These are phyloP conservation scores for Beauveria scarabaeidicola DNA, from an alignment of 2,329 filamentous ascomycete species.

Conservation along the genomic window DNA sequence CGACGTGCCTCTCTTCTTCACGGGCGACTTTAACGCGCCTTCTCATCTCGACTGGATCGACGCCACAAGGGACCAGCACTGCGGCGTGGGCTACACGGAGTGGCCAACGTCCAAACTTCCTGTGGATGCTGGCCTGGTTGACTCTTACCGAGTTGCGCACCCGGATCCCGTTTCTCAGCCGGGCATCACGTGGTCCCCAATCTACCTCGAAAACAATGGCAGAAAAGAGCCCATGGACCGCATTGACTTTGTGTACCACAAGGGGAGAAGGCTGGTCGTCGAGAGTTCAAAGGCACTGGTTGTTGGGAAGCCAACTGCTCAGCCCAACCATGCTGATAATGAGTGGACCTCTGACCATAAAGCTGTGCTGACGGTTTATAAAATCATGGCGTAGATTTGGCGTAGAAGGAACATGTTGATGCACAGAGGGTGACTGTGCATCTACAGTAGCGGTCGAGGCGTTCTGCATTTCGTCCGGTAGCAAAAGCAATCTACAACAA, in stretches of 20 bases:
- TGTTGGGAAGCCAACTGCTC: slow-evolving; percentile 24
- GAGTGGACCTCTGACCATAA: slow-evolving; percentile 35
- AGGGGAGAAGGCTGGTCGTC: slow-evolving; percentile 24
- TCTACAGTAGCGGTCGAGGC: no score
- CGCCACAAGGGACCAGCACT: slow-evolving; percentile 25
- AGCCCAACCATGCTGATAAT: slow-evolving; percentile 28
- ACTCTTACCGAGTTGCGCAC: slow-evolving; percentile 31
- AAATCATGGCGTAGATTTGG: not conserved
- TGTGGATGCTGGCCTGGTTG: slow-evolving; percentile 26
- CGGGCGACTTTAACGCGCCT: slow-evolving; percentile 36
- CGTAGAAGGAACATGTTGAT: no score
- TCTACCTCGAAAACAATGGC: slow-evolving; percentile 24
- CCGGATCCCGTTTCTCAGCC: slow-evolving; percentile 25
- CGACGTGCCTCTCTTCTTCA: slow-evolving; percentile 26
- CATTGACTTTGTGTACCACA: slow-evolving; percentile 36
- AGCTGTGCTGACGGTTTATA: slow-evolving; percentile 24
- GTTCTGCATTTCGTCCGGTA: no score
- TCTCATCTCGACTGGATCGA: slow-evolving; percentile 35
- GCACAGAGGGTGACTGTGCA: no score
- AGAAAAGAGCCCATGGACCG: slow-evolving; percentile 29
- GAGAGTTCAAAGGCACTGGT: slow-evolving; percentile 23
- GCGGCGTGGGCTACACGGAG: slow-evolving; percentile 23
- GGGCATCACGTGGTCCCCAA: slow-evolving; percentile 34
- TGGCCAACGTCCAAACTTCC: slow-evolving; percentile 32
- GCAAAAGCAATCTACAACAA: no score